Percentiles rank a stretch among this genome's conserved stretches.
These are phyloP conservation scores for Sporothrix brasiliensis DNA, from an alignment of 2,329 filamentous ascomycete species.

Conservation along the genomic window DNA sequence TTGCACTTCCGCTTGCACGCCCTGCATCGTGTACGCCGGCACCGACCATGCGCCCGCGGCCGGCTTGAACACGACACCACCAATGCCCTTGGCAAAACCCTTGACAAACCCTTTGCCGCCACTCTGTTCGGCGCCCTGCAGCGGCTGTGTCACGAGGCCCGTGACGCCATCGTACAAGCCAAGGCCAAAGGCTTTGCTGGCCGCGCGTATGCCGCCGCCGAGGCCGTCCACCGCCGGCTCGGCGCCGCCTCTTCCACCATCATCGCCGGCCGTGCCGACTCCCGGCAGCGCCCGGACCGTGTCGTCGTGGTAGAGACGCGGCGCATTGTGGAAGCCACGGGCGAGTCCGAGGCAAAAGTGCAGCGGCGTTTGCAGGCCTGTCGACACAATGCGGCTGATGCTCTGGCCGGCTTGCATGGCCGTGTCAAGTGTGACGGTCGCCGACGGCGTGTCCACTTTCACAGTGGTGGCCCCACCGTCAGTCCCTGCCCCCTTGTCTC, in stretches of 20 bases:
- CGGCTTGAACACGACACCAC: constrained; percentile 80
- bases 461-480: not conserved
- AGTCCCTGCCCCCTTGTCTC: not conserved
- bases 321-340: constrained; percentile 85
- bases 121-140: constrained; percentile 52
- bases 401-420: constrained; percentile 40
- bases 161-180: constrained; percentile 80
- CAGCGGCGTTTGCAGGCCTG: constrained; percentile 78
- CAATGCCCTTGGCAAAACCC: constrained; percentile 78
- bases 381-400: constrained; percentile 70
- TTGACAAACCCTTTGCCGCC: constrained; percentile 66
- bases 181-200: constrained; percentile 75
- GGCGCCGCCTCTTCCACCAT: not conserved
- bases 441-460: constrained; percentile 3
- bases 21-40: constrained; percentile 81
- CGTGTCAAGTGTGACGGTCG: constrained; percentile 27
- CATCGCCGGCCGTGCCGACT: constrained; percentile 55
- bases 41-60: constrained; percentile 72
- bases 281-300: constrained; percentile 59
- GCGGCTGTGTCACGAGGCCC: constrained; percentile 75
- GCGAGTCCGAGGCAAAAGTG: constrained; percentile 82
- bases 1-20: constrained; percentile 75
- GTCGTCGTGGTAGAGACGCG: constrained; percentile 81
- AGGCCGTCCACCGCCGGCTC: constrained; percentile 65
- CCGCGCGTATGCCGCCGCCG: constrained; percentile 73